phyloP scores from a whole-genome alignment of 2,329 filamentous ascomycete genomes.

The Alternaria alternata region DNA sequence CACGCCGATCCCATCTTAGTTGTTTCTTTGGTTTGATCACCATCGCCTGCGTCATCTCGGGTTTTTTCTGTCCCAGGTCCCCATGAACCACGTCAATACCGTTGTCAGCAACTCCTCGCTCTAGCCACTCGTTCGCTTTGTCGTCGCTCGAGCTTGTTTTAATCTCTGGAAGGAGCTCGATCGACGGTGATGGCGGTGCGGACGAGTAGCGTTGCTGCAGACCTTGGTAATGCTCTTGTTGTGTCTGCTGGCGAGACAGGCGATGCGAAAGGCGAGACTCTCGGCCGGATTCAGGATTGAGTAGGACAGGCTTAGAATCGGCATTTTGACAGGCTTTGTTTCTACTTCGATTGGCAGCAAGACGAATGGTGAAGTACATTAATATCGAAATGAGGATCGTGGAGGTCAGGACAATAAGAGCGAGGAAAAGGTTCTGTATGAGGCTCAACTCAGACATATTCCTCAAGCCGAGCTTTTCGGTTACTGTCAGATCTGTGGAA shows the following conservation, averaged over 20 bases:
- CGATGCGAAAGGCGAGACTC: conserved; percentile 12
- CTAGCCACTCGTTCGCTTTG: conserved; percentile 28
- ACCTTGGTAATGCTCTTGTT: conserved; percentile 12
- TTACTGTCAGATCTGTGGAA: background rate
- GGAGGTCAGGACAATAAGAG: conserved; percentile 24
- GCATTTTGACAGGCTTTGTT: background rate
- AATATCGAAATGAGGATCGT: conserved; percentile 24
- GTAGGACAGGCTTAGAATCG: background rate
- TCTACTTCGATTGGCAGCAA: conserved; percentile 14
- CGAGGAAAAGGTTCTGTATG: conserved; percentile 18
- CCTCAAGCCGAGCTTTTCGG: background rate
- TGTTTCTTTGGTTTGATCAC: conserved; percentile 9
- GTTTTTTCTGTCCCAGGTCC: conserved; percentile 10
- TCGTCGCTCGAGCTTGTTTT: conserved; percentile 20
- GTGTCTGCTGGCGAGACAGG: conserved; percentile 10
- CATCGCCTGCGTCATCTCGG: conserved; percentile 3
- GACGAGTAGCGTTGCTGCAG: conserved; percentile 15
- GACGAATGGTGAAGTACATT: conserved; percentile 23
- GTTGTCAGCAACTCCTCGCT: conserved; percentile 14
- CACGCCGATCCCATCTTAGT: conserved; percentile 12
- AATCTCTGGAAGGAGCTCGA: conserved; percentile 22
- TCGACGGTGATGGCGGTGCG: conserved; percentile 12
- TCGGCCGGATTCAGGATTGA: conserved; percentile 7
- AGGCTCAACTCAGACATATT: conserved; percentile 8
- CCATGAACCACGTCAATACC: conserved; percentile 7